Evolutionary conservation across 148 eudicot species (phyloP), one percentile per base, ranked within the genome.

Genomic region (Camellia granthamiana): DNA sequence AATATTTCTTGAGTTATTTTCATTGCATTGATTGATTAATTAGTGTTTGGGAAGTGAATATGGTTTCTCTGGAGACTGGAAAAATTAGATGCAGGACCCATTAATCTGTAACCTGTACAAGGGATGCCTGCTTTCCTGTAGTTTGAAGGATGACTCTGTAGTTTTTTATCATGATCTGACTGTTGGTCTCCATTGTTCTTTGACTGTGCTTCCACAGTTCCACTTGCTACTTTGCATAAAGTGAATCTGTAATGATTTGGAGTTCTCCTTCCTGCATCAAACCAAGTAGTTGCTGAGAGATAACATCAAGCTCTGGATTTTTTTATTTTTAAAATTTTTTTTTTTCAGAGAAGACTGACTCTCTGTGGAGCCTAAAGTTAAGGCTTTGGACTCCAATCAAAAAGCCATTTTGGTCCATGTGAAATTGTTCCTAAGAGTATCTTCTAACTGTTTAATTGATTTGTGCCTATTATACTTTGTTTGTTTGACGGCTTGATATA

Each of bases 61-160:
- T 12, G 66, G 30, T 41, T 42, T 75, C 78, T 42, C 10, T 16
- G 13, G 2, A 59, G 49, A 38, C 2, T 75, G 52, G 49, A 38
- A 59, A 41, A 41, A 54, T 23, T 55, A 30, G 76, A 74, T 7
- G 15, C 62, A 16, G 12, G 62, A 56, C 54, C 62, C 56, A 54
- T 74, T 55, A 30, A 16, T 73, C 46, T 52, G 7, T 23, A 55
- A 55, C 74, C 42, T 43, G 18, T 9, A 11, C 38, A 72, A 72
- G 75, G 62, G 46, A 74, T 54, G 47, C 46, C 76, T 55, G 38
- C 63, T 74, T 74, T 55, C 19, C 64, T 10, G 18, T n/a, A 6
- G 46, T 47, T 74, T 74, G 77, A 59, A 75, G 67, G 66, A 75
- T 75, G 30, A 59, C 30, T 30, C 2, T 75, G 21, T 74, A 16